Conservation (phyloP, 768 basidiomycete species). For the Hypholoma sublateritium region DNA sequence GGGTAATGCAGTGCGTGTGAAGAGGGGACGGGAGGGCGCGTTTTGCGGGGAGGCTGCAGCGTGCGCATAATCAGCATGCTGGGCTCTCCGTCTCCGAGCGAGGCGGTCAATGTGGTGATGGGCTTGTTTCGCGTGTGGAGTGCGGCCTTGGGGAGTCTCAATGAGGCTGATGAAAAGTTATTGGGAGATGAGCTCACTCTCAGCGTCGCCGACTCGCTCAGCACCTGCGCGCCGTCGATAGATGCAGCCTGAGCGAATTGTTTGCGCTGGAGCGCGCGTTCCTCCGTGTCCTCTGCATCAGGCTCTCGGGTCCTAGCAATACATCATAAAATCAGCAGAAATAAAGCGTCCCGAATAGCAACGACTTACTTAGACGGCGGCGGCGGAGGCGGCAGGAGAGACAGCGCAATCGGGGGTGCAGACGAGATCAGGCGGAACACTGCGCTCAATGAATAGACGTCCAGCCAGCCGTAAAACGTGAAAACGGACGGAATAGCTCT, state of each 20-base stretch:
- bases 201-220: constrained; percentile 20
- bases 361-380: constrained; percentile 37
- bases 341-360: not conserved
- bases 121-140: too few relatives aligned
- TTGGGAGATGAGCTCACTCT: constrained; percentile 3
- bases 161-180: too few relatives aligned
- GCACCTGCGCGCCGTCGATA: constrained; percentile 34
- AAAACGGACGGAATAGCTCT: constrained; percentile 16
- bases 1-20: constrained; percentile 29
- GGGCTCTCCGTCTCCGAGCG: constrained; percentile 13
- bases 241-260: constrained; percentile 38
- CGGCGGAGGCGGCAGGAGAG: constrained; percentile 41
- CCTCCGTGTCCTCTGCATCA: constrained; percentile 46
- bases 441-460: constrained; percentile 17
- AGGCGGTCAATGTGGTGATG: not conserved
- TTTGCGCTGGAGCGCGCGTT: constrained; percentile 41
- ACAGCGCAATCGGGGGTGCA: constrained; percentile 36
- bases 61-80: constrained; percentile 29
- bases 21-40: constrained; percentile 39
- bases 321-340: not conserved
- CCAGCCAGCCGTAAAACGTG: constrained; percentile 4
- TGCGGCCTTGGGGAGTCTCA: too few relatives aligned
- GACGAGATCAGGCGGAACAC: constrained; percentile 53
- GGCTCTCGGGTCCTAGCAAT: constrained; percentile 44
- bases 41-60: constrained; percentile 31